These are phyloP conservation scores for Fabrea salina DNA, from an alignment of 169 alveolate genomes.

Conservation along the genomic window DNA sequence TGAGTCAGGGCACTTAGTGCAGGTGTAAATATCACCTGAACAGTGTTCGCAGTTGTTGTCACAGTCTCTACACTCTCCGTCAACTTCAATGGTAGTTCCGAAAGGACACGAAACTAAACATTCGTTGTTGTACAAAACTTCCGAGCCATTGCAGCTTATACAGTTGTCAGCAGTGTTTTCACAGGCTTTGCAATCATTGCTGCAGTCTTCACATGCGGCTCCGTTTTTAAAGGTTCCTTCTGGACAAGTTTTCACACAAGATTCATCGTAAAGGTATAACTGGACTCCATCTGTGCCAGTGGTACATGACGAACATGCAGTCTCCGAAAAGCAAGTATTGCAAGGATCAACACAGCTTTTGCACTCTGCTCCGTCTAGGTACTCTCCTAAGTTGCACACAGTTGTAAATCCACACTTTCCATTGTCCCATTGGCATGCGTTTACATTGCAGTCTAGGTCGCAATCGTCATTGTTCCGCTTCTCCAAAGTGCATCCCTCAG, in stretches of 20 bases:
- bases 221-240: no score
- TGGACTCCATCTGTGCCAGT: not conserved
- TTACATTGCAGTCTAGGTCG: not conserved
- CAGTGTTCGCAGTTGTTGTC: not conserved
- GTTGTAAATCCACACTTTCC: not conserved
- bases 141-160: not conserved
- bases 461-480: not conserved
- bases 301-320: not conserved
- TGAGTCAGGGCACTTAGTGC: not conserved
- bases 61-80: not conserved
- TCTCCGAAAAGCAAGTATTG: not conserved
- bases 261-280: not conserved
- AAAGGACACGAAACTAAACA: not conserved
- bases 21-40: not conserved
- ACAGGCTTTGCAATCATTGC: no score
- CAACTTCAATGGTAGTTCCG: not conserved
- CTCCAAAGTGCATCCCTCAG: slow-evolving; percentile 4
- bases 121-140: not conserved
- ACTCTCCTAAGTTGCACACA: not conserved
- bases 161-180: slow-evolving; percentile 1
- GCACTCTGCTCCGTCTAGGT: not conserved
- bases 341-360: not conserved
- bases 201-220: no score
- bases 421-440: not conserved
- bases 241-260: slow-evolving; percentile 22